Evolutionary conservation across 2,329 filamentous ascomycete genomes (phyloP), one percentile per base, ranked within the genome.

Genomic region (Herpotrichia juniperi): DNA sequence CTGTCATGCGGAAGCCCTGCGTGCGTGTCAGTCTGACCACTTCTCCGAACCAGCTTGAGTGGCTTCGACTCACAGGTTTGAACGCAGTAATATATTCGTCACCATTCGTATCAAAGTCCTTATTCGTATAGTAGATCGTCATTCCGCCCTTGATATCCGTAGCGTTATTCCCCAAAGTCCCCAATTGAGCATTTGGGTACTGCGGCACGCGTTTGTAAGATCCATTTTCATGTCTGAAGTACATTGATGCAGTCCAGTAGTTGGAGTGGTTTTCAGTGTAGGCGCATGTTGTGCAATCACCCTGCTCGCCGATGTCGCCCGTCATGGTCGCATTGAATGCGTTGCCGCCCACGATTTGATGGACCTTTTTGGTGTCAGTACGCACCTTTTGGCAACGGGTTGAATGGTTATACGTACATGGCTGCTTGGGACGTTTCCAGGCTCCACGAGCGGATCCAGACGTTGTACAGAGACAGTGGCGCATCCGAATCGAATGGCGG

Each of bases 91-190:
- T 66, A 14, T 61, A 46, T 17, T 64, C 48, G 19, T 64, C 52
- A 8, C 64, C 62, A 22, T 70, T 66, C 14, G 61, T 63, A 51
- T 62, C 64, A 53, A 77, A 76, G 42, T 71, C 68, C 39, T 69
- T 61, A 50, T 69, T 62, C 1, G 66, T 69, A 28, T 70, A 70
- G 48, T 70, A 70, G 19, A 69, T 57, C 1, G 67, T 69, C 67
- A 70, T 48, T 4, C 66, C 67, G n/a, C 67, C 66, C n/a, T 67
- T 66, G 44, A 69, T 66, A 10, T 55, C 48, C 3, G 52, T 54
- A 2, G 51, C 56, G 40, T 68, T 57, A 4, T 60, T 53, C 14
- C 53, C 59, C 46, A 54, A 50, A 42, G 53, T 44, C 10, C 54
- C 56, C 11, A 68, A 42, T 42, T 61, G 57, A 31, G 63, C 62